Conservation (phyloP, 1,139 yeast genomes). For the Pichia sp. region DNA sequence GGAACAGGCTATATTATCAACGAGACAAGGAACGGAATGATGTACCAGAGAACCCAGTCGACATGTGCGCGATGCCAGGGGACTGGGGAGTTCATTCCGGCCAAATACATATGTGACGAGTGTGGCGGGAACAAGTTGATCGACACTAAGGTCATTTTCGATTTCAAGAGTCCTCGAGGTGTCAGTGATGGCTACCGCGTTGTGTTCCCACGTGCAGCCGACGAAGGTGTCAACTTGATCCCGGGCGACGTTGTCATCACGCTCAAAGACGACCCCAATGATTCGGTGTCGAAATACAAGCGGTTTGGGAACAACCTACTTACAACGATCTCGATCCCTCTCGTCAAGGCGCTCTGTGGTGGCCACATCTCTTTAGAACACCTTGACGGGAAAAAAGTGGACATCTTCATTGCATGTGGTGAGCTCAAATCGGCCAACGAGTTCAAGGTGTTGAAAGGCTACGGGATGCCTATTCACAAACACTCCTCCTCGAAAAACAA, state of each 20-base stretch:
- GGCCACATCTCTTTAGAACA: slow-evolving; percentile 44
- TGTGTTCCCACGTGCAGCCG: slow-evolving; percentile 54
- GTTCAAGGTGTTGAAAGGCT: slow-evolving; percentile 45
- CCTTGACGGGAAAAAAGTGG: slow-evolving; percentile 45
- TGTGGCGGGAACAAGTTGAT: slow-evolving; percentile 41
- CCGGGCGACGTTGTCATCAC: slow-evolving; percentile 66
- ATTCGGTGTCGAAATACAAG: slow-evolving; percentile 37
- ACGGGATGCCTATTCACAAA: slow-evolving; percentile 63
- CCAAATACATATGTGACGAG: slow-evolving; percentile 35
- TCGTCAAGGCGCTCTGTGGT: slow-evolving; percentile 52
- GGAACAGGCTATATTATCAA: slow-evolving; percentile 38
- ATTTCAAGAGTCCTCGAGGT: slow-evolving; percentile 51
- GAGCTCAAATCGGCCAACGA: slow-evolving; percentile 44
- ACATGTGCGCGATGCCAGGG: slow-evolving; percentile 39
- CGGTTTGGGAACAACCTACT: slow-evolving; percentile 46
- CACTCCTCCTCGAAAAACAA: not conserved
- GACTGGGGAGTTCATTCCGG: slow-evolving; percentile 33
- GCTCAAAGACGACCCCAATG: slow-evolving; percentile 28
- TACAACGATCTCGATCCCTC: slow-evolving; percentile 43
- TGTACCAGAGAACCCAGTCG: slow-evolving; percentile 31
- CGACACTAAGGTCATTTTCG: slow-evolving; percentile 47
- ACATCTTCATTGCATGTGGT: slow-evolving; percentile 40
- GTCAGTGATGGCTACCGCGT: slow-evolving; percentile 47
- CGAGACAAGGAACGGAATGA: slow-evolving; percentile 29
- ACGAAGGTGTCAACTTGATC: slow-evolving; percentile 52